Conservation (phyloP, 2,329 filamentous ascomycete genomes). For the Colletotrichum orbiculare region DNA sequence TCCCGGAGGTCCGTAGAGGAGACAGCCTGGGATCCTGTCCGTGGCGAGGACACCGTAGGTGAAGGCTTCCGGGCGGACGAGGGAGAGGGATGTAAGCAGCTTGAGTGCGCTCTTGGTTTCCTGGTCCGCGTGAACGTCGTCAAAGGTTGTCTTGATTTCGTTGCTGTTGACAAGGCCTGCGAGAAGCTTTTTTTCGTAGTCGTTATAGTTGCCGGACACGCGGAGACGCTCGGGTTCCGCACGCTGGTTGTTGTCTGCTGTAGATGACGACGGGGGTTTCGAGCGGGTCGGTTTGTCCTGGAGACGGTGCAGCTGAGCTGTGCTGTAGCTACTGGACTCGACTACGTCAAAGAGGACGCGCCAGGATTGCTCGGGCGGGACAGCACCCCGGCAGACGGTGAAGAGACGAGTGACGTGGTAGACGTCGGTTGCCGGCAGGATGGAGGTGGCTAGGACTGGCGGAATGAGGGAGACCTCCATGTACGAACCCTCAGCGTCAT, state of each 20-base stretch:
- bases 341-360: constrained; percentile 38
- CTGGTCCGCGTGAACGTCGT: constrained; percentile 82
- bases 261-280: constrained; percentile 38
- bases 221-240: constrained; percentile 35
- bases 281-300: constrained; percentile 24
- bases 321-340: constrained; percentile 34
- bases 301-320: constrained; percentile 18
- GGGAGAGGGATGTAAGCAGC: constrained; percentile 86
- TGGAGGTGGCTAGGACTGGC: constrained; percentile 38
- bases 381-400: constrained; percentile 31
- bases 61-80: constrained; percentile 93
- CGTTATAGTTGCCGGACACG: constrained; percentile 63
- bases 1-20: constrained; percentile 89
- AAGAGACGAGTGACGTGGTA: constrained; percentile 50
- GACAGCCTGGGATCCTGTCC: constrained; percentile 89
- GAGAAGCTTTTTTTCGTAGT: constrained; percentile 85
- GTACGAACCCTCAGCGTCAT: constrained; percentile 26
- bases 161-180: constrained; percentile 83
- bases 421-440: constrained; percentile 52
- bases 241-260: constrained; percentile 17
- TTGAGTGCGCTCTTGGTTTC: constrained; percentile 90
- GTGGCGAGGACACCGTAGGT: constrained; percentile 91
- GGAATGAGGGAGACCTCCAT: constrained; percentile 39
- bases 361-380: constrained; percentile 19
- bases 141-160: constrained; percentile 87